phyloP scores from a whole-genome alignment of 1,284 basidiomycete genomes.

The Ustilago lituana region DNA sequence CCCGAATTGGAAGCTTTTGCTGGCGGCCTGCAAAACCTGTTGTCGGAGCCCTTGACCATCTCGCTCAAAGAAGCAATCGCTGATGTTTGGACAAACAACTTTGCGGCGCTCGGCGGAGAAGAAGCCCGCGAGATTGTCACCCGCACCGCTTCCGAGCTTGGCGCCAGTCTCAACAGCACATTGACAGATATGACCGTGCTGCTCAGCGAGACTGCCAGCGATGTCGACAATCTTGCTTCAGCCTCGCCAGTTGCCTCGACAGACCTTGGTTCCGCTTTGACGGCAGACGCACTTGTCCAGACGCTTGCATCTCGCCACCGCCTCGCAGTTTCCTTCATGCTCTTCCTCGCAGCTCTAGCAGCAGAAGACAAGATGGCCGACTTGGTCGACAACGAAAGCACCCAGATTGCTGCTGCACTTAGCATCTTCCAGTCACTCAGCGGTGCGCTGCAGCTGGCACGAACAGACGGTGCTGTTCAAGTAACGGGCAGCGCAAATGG shows the following conservation, averaged over 20 bases:
- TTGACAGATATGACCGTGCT: conserved; percentile 31
- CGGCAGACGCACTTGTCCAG: conserved; percentile 40
- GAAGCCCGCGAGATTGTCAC: conserved; percentile 22
- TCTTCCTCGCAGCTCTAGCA: conserved; percentile 33
- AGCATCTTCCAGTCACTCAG: conserved; percentile 37
- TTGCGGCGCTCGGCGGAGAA: conserved; percentile 28
- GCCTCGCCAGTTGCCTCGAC: conserved; percentile 21
- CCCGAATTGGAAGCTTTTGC: conserved; percentile 39
- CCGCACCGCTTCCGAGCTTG: conserved; percentile 30
- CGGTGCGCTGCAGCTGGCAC: conserved; percentile 29
- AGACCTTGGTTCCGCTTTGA: conserved; percentile 37
- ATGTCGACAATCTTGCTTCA: conserved; percentile 1
- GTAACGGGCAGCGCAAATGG: conserved; percentile 13
- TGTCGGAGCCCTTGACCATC: conserved; percentile 32
- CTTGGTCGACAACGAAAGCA: conserved; percentile 37
- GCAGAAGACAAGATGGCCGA: conserved; percentile 43
- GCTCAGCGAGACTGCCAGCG: conserved; percentile 35
- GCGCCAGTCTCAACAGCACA: conserved; percentile 41
- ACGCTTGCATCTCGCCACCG: conserved; percentile 37
- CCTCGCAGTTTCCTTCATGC: conserved; percentile 31
- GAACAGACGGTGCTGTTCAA: conserved; percentile 30
- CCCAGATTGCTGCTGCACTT: conserved; percentile 37
- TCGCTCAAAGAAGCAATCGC: conserved; percentile 45
- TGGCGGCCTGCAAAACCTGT: conserved; percentile 29
- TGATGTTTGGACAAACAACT: conserved; percentile 35